A percentile compares a stretch with the other conserved stretches of the same genome.
Evolutionary conservation across 2,329 filamentous ascomycete genomes (phyloP).

Genomic region (Aspergillus pseudoglaucus): DNA sequence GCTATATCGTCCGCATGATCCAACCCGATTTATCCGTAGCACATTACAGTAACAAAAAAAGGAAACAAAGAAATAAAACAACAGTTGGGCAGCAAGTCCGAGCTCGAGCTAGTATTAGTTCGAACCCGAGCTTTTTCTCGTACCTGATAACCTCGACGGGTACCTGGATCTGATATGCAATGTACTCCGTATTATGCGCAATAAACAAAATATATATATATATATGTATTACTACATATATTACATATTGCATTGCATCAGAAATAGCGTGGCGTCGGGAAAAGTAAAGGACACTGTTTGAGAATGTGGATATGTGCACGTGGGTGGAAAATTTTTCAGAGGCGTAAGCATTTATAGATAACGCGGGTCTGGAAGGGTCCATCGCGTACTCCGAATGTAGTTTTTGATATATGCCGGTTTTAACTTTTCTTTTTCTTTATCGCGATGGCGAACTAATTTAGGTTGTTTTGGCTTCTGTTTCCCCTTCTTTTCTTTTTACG

Average conservation of each 20-base stretch:
- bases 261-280: no score
- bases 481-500: background rate
- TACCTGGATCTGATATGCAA: background rate
- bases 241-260: no score
- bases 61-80: background rate
- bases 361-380: background rate
- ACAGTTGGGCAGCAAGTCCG: background rate
- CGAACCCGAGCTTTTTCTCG: background rate
- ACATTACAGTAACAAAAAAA: background rate
- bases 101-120: background rate
- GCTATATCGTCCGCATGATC: no score
- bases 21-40: no score
- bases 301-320: background rate
- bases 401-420: background rate
- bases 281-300: no score
- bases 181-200: background rate
- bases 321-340: background rate
- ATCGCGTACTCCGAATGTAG: background rate
- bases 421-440: background rate
- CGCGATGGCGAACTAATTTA: background rate
- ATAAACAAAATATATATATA: no score
- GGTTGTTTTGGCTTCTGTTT: no score
- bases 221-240: no score
- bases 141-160: background rate
- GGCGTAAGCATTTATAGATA: no score